phyloP scores from a whole-genome alignment of 768 basidiomycete species.

The Boletus reticulatus region DNA sequence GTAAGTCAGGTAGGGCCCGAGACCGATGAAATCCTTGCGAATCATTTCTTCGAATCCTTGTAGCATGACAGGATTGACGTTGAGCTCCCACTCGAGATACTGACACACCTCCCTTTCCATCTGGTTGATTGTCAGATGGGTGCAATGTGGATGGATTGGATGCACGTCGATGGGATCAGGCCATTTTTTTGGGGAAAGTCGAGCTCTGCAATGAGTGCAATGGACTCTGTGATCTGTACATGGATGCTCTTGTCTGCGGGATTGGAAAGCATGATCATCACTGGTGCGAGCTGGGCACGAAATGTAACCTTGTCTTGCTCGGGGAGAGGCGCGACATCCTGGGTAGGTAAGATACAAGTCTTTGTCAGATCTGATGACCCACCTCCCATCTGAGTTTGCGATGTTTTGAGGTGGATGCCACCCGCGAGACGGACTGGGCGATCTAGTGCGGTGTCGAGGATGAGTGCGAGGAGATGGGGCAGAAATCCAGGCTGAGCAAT shows the following conservation, averaged over 20 bases:
- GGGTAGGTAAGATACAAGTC: constrained; percentile 1
- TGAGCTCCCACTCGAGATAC: constrained; percentile 91
- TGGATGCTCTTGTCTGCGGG: constrained; percentile 70
- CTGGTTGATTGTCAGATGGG: constrained; percentile 81
- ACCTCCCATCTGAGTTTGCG: constrained; percentile 87
- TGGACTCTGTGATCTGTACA: constrained; percentile 89
- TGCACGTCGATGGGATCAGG: constrained; percentile 85
- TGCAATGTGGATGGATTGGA: no score
- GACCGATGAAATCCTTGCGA: constrained; percentile 54
- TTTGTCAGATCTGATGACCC: constrained; percentile 15
- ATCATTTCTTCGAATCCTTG: constrained; percentile 60
- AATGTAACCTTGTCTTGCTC: constrained; percentile 71
- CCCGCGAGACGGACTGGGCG: constrained; percentile 78
- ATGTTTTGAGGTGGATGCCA: constrained; percentile 89
- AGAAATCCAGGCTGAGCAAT: constrained; percentile 79
- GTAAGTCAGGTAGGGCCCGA: constrained; percentile 61
- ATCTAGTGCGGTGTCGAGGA: constrained; percentile 63
- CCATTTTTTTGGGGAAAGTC: constrained; percentile 94
- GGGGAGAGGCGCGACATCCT: constrained; percentile 73
- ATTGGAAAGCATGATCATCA: constrained; percentile 84
- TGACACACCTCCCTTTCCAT: constrained; percentile 80
- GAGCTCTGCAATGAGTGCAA: constrained; percentile 84
- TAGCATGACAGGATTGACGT: constrained; percentile 63
- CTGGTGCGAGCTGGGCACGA: constrained; percentile 76
- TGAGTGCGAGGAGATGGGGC: constrained; percentile 71